Conservation (phyloP, 805 yeast species). For the Jamesozyma rosinii region DNA sequence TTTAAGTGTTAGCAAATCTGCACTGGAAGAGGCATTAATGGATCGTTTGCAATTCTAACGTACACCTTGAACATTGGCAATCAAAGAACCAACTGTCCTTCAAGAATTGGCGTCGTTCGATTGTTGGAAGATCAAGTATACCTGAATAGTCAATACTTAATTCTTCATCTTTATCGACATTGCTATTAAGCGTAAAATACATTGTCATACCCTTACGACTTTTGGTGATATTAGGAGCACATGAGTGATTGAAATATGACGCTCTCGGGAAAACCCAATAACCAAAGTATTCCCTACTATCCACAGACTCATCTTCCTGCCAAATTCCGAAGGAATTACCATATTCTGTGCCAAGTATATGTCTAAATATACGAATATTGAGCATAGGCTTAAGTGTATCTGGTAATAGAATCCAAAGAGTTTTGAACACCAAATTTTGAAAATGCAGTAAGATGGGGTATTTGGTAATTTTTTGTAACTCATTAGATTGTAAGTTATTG, state of each 20-base stretch:
- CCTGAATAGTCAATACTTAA: slow-evolving; percentile 57
- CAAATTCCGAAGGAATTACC: slow-evolving; percentile 67
- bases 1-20: slow-evolving; percentile 33
- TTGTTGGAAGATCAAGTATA: slow-evolving; percentile 33
- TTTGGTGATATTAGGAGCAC: slow-evolving; percentile 47
- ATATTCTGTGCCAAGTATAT: slow-evolving; percentile 48
- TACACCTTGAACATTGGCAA: slow-evolving; percentile 13
- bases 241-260: slow-evolving; percentile 61
- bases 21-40: slow-evolving; percentile 35
- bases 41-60: slow-evolving; percentile 33
- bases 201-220: slow-evolving; percentile 31
- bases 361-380: slow-evolving; percentile 35
- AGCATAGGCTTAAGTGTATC: slow-evolving; percentile 30
- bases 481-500: slow-evolving; percentile 43
- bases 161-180: slow-evolving; percentile 39
- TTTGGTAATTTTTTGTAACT: slow-evolving; percentile 35
- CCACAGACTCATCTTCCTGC: slow-evolving; percentile 38
- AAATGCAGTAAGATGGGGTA: slow-evolving; percentile 43
- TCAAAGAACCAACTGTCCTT: slow-evolving; percentile 50
- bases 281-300: slow-evolving; percentile 48
- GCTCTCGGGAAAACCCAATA: slow-evolving; percentile 53
- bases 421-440: slow-evolving; percentile 40
- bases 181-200: slow-evolving; percentile 35
- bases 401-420: slow-evolving; percentile 36
- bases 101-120: slow-evolving; percentile 36